These are phyloP conservation scores for Starmerella kuoi DNA, from an alignment of 805 yeast genomes.

Conservation along the genomic window DNA sequence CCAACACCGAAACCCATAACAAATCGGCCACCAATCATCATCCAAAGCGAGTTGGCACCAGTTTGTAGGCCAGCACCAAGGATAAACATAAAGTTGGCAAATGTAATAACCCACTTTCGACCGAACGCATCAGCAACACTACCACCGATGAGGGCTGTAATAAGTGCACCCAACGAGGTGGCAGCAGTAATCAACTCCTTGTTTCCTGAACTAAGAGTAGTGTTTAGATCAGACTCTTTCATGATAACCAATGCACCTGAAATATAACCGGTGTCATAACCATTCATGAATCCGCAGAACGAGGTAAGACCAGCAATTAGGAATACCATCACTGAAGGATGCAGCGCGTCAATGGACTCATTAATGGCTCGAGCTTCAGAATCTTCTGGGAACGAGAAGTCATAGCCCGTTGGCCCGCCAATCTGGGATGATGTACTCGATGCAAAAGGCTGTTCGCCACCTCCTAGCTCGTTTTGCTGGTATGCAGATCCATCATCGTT, in stretches of 20 bases:
- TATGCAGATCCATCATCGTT: background rate
- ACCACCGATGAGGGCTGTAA: constrained; percentile 73
- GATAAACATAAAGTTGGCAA: constrained; percentile 69
- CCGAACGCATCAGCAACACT: constrained; percentile 71
- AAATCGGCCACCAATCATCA: constrained; percentile 84
- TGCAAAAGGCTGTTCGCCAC: background rate
- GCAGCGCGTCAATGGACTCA: constrained; percentile 25
- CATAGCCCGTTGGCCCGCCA: background rate
- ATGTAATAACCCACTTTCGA: constrained; percentile 70
- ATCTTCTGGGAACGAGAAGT: background rate
- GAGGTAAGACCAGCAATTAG: constrained; percentile 60
- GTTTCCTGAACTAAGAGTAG: constrained; percentile 55
- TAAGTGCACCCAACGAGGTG: constrained; percentile 83
- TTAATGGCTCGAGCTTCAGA: constrained; percentile 15
- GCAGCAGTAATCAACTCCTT: constrained; percentile 89
- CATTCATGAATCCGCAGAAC: constrained; percentile 91
- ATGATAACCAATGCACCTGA: constrained; percentile 85
- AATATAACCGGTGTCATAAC: constrained; percentile 94
- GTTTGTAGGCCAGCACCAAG: constrained; percentile 80
- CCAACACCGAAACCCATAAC: constrained; percentile 96
- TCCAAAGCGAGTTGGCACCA: constrained; percentile 70
- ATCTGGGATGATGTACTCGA: background rate
- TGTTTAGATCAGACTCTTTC: constrained; percentile 52
- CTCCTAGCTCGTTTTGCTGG: background rate
- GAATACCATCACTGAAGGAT: constrained; percentile 45